Base-by-base conservation (phyloP, 495 filamentous ascomycete genomes). In the Darksidea phi region DNA sequence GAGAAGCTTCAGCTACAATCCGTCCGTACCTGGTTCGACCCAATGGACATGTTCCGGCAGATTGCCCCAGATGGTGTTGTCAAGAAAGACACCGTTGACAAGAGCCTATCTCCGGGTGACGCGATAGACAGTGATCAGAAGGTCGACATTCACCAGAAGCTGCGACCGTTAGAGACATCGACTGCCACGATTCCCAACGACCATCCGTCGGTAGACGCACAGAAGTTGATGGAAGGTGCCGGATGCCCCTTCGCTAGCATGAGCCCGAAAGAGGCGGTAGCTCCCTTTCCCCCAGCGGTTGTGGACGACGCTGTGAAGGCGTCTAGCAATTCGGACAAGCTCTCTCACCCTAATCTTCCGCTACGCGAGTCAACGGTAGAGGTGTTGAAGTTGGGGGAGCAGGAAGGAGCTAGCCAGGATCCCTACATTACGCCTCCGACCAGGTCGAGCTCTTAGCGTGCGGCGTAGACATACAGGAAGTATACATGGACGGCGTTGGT, bases 1-100 rank as follows among this genome's bases (percentile, higher is more conserved):
- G 79, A 85, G 38, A 77, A 77, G 60, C 63, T 87, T 57, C 76
- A 80, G 59, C 62, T 86, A 7, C 73, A 80, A 65, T 77, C 71
- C 32, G 71, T 87, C 15, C 79, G 87, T 56, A 83, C 83, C 6
- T 88, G 80, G 75, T 86, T 82, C 57, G 85, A 87, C 59, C 82
- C 85, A 0, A 71, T 84, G 66, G 76, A 82, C 37, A 86, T 87
- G 84, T 87, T 88, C 64, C 74, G 83, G 18, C 84, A 86, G 74
- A 85, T 87, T 64, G 78, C 75, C 2, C 72, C 72, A 1, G 63
- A 71, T 34, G 79, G 79, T 38, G 69, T 77, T 17, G 72, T 77
- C 37, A 74, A 74, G 64, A 76, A 73, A 67, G 64, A 72, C 34
- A 43, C 59, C 32, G 63, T 74, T 8, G 54, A 63, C 23, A 64